Evolutionary conservation across 1,284 basidiomycete genomes (phyloP), one percentile per base, ranked within the genome.

Genomic region (Ceratobasidium sp.): DNA sequence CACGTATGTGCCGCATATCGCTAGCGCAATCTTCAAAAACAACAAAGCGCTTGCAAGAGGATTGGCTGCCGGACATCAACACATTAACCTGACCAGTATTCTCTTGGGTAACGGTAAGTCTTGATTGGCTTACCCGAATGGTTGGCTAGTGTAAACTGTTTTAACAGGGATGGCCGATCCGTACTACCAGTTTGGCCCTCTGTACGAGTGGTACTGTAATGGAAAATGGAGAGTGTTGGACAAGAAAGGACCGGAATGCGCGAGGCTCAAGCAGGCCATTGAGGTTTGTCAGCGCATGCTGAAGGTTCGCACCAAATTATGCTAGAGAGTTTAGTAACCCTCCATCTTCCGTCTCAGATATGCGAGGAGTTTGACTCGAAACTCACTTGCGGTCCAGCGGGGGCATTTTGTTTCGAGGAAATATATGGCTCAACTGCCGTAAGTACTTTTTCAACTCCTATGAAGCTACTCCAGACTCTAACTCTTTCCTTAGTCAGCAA

Each of bases 371-470:
- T 83, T 81, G 85, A 85, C 70, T 83, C 83, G 55, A 84, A 84
- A 40, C 87, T 88, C 81, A 84, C 87, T 42, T 89, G 89, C 84
- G 86, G 89, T 0, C 89, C 89, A 39, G 85, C 85, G 20, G 83
- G 81, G 2, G 79, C 84, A 13, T 84, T 72, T 33, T 72, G 70
- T 60, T 46, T 72, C 15, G 70, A 46, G 12, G 39, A 61, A 10
- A 42, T 61, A 1, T 56, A 46, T 61, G 56, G 23, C 4, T n/a
- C 56, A 7, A 13, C 40, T 5, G 20, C 20, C 7, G 70, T 72
- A 72, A 13, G 18, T 13, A 13, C 6, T 28, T n/a, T 28, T 55
- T 10, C 42, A 20, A 13, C n/a, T n/a, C 56, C n/a, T 40, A 33
- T 12, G 15, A 18, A 85, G 81, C 88, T 86, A 86, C 84, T 83